Base-by-base conservation (phyloP, 208 protist genomes). In the Trypanosoma caninum region DNA sequence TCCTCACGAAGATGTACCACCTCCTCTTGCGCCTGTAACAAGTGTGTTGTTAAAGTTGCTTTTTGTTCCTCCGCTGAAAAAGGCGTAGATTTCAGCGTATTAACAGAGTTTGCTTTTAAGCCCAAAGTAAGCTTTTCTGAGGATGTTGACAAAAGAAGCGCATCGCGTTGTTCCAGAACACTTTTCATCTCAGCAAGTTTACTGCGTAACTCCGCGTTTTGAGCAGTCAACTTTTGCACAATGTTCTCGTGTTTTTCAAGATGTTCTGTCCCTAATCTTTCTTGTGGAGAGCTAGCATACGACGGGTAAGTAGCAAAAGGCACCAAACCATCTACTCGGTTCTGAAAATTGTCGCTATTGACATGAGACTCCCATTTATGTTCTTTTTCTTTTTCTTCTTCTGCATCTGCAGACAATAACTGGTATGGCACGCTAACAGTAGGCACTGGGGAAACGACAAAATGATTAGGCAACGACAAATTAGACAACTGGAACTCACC, bases 121-220 rank as follows among this genome's bases (percentile, higher is more conserved):
- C 6, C 9, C 4, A 35, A 10, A 8, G 2, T 16, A 42, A 38
- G n/a, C 2, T 20, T 59, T 11, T 25, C 3, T 23, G n/a, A 55
- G 4, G 16, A 55, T 16, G 18, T n/a, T n/a, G 41, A 30, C 30
- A 18, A 14, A 10, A 60, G 41, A 27, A 60, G 28, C 38, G 1
- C 30, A 14, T 60, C 55, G 28, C 55, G 55, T 20, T 60, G 55
- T 46, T 63, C 58, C 1, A 63, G 16, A 52, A 46, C 46, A 54
- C 10, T 31, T 20, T 37, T 63, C 31, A 45, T 46, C 46, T 63
- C 58, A 0, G 59, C 59, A 34, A 65, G 55, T 23, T 51, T 50
- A 31, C 42, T 48, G 42, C 55, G 41, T 13, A 60, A 42, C 11
- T 0, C 9, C 14, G 37, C 37, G 27, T 65, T 57, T 38, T 65